phyloP scores from a whole-genome alignment of 495 filamentous ascomycete species.

The Hypoxylon crocopeplum region DNA sequence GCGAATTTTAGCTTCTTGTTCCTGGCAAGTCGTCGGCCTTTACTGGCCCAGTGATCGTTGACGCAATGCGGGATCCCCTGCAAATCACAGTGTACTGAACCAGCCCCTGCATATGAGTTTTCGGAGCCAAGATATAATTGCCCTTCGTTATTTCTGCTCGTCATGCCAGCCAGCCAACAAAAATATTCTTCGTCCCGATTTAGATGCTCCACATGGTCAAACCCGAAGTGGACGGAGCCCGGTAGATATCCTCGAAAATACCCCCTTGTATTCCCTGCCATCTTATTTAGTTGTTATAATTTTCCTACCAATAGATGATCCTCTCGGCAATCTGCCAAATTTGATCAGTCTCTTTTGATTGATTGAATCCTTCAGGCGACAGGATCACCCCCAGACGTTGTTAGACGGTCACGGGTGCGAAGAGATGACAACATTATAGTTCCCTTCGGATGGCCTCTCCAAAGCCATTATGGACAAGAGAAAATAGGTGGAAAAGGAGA shows the following conservation, averaged over 20 bases:
- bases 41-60: constrained; percentile 20
- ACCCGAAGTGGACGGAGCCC: constrained; percentile 20
- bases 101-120: constrained; percentile 30
- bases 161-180: constrained; percentile 16
- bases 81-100: constrained; percentile 20
- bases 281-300: constrained; percentile 15
- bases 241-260: constrained; percentile 11
- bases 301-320: constrained; percentile 24
- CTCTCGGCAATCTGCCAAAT: constrained; percentile 38
- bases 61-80: constrained; percentile 39
- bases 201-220: constrained; percentile 23
- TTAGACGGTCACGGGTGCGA: constrained; percentile 13
- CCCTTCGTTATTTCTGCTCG: constrained; percentile 5
- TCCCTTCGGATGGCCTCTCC: not conserved
- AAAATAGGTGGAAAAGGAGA: constrained; percentile 5
- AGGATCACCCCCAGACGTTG: constrained; percentile 23
- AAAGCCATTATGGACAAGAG: not conserved
- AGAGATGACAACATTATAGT: constrained; percentile 8
- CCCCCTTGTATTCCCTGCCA: constrained; percentile 13
- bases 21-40: constrained; percentile 16
- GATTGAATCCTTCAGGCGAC: constrained; percentile 19
- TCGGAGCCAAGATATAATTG: constrained; percentile 9
- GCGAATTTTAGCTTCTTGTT: constrained; percentile 20
- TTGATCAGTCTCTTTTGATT: constrained; percentile 27
- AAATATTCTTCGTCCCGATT: constrained; percentile 25